A percentile compares a stretch with the other conserved stretches of the same genome.
These are phyloP conservation scores for Solanum chiquidenum DNA, from an alignment of 257 asterid species.

Conservation along the genomic window DNA sequence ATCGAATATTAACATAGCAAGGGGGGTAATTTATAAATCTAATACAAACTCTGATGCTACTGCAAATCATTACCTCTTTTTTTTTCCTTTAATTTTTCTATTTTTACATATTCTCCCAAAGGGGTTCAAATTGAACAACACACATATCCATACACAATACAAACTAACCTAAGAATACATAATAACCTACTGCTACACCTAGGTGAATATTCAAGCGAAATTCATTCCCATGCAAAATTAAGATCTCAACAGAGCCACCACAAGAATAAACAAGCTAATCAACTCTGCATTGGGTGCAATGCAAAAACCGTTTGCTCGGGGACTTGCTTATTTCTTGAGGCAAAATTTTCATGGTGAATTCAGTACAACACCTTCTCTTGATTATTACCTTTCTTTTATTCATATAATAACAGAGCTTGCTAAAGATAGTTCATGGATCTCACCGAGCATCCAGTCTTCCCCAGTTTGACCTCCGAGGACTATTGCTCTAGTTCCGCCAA, in stretches of 20 bases:
- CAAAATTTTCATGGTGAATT: neutral
- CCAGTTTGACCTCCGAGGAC: slow-evolving; percentile 94
- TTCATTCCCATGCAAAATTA: slow-evolving; percentile 27
- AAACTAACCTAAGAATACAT: slow-evolving; percentile 32
- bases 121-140: neutral
- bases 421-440: slow-evolving; percentile 76
- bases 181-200: slow-evolving; percentile 27
- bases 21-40: neutral
- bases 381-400: neutral
- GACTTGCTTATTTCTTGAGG: neutral
- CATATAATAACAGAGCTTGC: slow-evolving; percentile 43
- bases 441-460: slow-evolving; percentile 93
- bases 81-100: neutral
- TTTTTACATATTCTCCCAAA: neutral
- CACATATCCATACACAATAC: slow-evolving; percentile 5
- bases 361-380: neutral
- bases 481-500: slow-evolving; percentile 87
- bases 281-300: neutral
- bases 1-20: neutral
- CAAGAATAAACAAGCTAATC: slow-evolving; percentile 5
- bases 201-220: slow-evolving; percentile 15
- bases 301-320: neutral
- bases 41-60: neutral
- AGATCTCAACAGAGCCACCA: slow-evolving; percentile 6
- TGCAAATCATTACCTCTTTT: neutral